These are phyloP conservation scores for Peniophora sp. DNA, from an alignment of 1,284 basidiomycete species.

Conservation along the genomic window DNA sequence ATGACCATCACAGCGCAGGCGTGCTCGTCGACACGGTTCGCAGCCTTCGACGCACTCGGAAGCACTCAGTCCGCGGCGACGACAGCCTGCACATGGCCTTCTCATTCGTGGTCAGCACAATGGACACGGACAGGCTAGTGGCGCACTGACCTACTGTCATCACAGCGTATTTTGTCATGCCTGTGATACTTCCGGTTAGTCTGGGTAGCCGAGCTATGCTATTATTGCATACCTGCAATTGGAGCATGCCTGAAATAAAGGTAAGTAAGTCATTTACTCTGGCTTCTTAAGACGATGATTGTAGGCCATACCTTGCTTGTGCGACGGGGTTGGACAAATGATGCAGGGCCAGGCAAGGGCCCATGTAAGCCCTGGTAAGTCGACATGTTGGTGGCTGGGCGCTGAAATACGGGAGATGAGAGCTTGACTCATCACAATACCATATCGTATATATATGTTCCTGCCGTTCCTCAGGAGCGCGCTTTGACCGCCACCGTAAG, in stretches of 20 bases:
- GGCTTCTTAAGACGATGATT: neutral
- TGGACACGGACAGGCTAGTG: neutral
- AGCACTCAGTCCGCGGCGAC: neutral
- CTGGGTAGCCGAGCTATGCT: neutral
- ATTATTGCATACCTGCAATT: constrained; percentile 40
- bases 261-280: neutral
- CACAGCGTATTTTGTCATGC: constrained; percentile 23
- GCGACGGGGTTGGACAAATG: neutral
- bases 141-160: constrained; percentile 36
- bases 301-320: neutral
- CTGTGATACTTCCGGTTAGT: neutral
- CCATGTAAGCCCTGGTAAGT: neutral
- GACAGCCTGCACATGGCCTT: neutral
- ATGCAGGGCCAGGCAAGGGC: neutral
- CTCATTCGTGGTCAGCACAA: neutral
- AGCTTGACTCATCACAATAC: too few species aligned
- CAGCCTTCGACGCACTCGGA: neutral
- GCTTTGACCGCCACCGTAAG: too few species aligned
- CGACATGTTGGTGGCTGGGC: neutral
- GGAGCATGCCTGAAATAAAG: constrained; percentile 38
- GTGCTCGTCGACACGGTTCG: neutral
- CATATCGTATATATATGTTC: too few species aligned
- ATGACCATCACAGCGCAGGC: neutral
- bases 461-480: too few species aligned
- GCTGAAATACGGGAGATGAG: too few species aligned